Evolutionary conservation across 2,329 filamentous ascomycete species (phyloP), one percentile per base, ranked within the genome.

Genomic region (Fusarium caatingaense): DNA sequence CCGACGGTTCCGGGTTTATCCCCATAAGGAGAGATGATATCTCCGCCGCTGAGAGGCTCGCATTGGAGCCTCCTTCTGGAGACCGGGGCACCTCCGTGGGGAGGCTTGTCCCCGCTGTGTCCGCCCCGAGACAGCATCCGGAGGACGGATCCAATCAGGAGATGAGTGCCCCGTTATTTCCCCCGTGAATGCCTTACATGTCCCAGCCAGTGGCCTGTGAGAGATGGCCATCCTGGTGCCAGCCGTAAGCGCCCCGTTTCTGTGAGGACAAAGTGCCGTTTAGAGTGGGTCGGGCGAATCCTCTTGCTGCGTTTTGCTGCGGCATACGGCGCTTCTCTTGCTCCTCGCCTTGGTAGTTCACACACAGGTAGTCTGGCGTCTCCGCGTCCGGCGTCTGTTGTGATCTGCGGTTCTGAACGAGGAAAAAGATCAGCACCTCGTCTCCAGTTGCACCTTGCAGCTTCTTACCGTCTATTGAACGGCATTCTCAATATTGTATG

Each of bases 111-210:
- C 60, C 68, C 68, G 60, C 68, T 16, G 51, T 61, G 51, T 71
- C 68, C 68, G 68, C 68, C 53, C 68, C 68, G 68, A 71, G 56
- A 60, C 59, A 68, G 25, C 45, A 71, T 51, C 56, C 60, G 64
- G 68, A 69, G 60, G 25, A 21, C 68, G 68, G 68, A 57, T 20
- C 68, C 64, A 71, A 69, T 71, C 15, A 56, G 41, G 5, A 41
- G 32, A 23, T 34, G 27, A 11, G 3, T 25, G 25, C 25, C 25
- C 25, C 25, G 25, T 25, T 25, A 25, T 28, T 28, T 5, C 4
- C 55, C 50, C 68, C 65, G 64, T 57, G 51, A 49, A 51, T 71
- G 68, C 64, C 64, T 69, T 49, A 53, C 21, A 21, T 21, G 21
- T 21, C 46, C 64, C 64, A 64, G 21, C 47, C n/a, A 34, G 50